Conservation (phyloP, 805 yeast genomes). For the Candida easanensis region DNA sequence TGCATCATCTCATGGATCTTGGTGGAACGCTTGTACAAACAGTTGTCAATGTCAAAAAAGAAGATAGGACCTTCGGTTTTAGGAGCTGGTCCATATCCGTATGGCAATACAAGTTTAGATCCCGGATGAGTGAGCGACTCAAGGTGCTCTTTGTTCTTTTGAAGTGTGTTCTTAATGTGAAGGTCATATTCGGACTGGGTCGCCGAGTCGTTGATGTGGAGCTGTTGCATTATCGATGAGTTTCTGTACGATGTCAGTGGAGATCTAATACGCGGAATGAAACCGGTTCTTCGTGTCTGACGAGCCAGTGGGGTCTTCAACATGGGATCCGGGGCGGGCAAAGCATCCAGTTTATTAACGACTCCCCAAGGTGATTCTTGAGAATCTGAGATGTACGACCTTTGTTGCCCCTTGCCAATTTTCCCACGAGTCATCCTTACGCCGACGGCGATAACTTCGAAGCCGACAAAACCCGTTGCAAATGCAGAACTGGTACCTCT, state of each 20-base stretch:
- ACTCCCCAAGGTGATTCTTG: no score
- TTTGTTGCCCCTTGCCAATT: no score
- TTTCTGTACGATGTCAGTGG: background rate
- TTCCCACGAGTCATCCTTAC: no score
- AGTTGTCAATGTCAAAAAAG: constrained; percentile 92
- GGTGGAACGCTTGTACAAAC: constrained; percentile 74
- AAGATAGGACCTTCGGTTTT: constrained; percentile 42
- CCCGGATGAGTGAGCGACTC: constrained; percentile 34
- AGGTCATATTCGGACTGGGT: constrained; percentile 15
- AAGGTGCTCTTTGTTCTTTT: constrained; percentile 31
- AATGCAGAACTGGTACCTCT: no score
- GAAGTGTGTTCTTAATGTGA: constrained; percentile 19
- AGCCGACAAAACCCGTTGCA: no score
- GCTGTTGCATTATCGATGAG: background rate
- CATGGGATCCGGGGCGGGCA: no score
- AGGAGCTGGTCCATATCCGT: constrained; percentile 26
- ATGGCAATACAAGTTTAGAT: constrained; percentile 28
- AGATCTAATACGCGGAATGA: background rate
- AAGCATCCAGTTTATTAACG: no score
- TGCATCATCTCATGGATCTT: constrained; percentile 87
- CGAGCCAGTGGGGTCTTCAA: no score
- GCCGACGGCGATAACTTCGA: no score
- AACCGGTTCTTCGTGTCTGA: no score
- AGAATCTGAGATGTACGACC: no score
- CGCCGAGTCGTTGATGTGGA: constrained; percentile 11